phyloP scores from a whole-genome alignment of 345 rosid genomes.

The Euphorbia tirucalli region DNA sequence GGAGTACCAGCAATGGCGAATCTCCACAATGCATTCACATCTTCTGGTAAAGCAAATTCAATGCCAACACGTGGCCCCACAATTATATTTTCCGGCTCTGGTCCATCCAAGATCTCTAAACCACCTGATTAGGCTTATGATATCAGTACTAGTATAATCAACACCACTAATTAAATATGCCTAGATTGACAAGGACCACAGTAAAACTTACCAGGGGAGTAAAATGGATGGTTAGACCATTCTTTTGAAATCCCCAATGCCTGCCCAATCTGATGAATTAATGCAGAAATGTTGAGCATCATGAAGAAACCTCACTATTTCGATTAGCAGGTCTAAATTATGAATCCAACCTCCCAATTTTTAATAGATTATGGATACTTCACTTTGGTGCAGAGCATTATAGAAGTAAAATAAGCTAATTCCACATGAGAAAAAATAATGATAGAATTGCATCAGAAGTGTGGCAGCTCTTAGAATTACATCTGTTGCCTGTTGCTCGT shows the following conservation, averaged over 20 bases:
- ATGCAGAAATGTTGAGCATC: too few relatives aligned
- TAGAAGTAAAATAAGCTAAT: too few relatives aligned
- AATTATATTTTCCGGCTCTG: constrained; percentile 64
- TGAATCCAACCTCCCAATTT: background rate
- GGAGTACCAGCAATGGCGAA: constrained; percentile 77
- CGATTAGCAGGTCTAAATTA: background rate
- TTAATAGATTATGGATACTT: background rate
- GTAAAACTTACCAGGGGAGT: constrained; percentile 58
- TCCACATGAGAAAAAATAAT: too few relatives aligned
- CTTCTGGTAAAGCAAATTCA: constrained; percentile 76
- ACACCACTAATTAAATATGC: background rate
- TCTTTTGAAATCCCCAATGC: constrained; percentile 86
- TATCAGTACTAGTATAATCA: constrained; percentile 5
- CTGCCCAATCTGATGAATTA: constrained; percentile 66
- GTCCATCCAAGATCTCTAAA: constrained; percentile 78
- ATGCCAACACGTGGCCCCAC: constrained; percentile 91
- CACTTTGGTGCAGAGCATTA: too few relatives aligned
- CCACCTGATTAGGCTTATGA: constrained; percentile 83
- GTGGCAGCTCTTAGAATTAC: too few relatives aligned
- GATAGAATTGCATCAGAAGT: too few relatives aligned
- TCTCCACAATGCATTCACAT: constrained; percentile 84
- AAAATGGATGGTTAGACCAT: constrained; percentile 88
- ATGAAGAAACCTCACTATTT: background rate
- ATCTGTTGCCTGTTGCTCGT: too few relatives aligned
- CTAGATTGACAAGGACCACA: background rate